Evolutionary conservation across 169 alveolate genomes (phyloP).

Genomic region (Plasmodium inui): DNA sequence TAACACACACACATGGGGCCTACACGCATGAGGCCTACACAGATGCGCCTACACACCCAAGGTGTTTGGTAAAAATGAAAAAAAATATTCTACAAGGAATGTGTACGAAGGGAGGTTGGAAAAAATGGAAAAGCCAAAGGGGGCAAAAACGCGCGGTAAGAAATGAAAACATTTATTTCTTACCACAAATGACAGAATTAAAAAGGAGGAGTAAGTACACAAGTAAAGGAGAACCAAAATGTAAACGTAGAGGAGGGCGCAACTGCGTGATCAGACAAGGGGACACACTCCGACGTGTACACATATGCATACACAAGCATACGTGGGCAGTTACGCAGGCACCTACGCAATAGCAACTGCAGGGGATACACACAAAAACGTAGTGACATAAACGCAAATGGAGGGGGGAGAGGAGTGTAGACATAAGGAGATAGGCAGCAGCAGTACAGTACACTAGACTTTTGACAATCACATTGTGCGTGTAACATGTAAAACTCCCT

Average conservation of each 20-base stretch:
- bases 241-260: neutral
- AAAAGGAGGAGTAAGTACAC: neutral
- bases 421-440: neutral
- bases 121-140: slow-evolving; percentile 13
- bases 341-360: neutral
- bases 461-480: slow-evolving; percentile 5
- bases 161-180: slow-evolving; percentile 39
- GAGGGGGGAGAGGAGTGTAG: neutral
- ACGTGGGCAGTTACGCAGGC: neutral
- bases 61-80: slow-evolving; percentile 7
- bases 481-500: neutral
- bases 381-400: neutral
- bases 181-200: slow-evolving; percentile 56
- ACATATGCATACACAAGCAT: neutral
- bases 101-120: neutral
- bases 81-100: slow-evolving; percentile 13
- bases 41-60: neutral
- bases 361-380: neutral
- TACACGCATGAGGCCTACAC: neutral
- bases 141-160: neutral
- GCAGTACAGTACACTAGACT: neutral
- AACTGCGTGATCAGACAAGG: too few relatives aligned
- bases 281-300: neutral
- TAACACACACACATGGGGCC: neutral
- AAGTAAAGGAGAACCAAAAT: neutral